Percentiles rank a stretch among this genome's conserved stretches.
Evolutionary conservation across 805 yeast species (phyloP).

Genomic region (Schwanniomyces vanrijiae): DNA sequence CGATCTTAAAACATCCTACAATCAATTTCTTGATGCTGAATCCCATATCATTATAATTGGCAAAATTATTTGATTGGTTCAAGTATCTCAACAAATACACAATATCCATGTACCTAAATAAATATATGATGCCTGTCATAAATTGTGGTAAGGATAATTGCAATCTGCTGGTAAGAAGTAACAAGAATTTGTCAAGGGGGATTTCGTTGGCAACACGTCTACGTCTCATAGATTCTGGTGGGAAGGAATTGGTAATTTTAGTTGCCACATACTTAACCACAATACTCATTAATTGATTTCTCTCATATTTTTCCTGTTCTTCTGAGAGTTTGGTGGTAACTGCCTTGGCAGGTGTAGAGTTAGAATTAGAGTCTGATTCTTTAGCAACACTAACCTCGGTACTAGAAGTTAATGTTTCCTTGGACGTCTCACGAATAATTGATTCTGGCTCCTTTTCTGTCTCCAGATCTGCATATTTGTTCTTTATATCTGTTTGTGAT

Average conservation of each 20-base stretch:
- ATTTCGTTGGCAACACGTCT: slow-evolving; percentile 19
- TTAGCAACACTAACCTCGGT: background rate
- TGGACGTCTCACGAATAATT: background rate
- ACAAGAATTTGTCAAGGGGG: slow-evolving; percentile 40
- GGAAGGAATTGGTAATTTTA: slow-evolving; percentile 44
- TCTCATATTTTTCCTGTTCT: slow-evolving; percentile 28
- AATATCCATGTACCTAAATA: slow-evolving; percentile 48
- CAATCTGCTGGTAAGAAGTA: slow-evolving; percentile 38
- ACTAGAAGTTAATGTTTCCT: background rate
- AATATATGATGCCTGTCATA: slow-evolving; percentile 41
- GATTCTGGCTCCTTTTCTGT: slow-evolving; percentile 13
- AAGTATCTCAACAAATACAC: slow-evolving; percentile 44
- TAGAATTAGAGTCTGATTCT: background rate
- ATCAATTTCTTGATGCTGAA: slow-evolving; percentile 40
- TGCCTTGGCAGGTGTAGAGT: background rate
- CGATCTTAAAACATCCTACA: slow-evolving; percentile 41
- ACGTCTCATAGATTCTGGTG: slow-evolving; percentile 33
- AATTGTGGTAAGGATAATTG: slow-evolving; percentile 34
- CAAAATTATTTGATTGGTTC: slow-evolving; percentile 45
- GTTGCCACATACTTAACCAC: slow-evolving; percentile 43
- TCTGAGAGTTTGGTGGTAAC: slow-evolving; percentile 8
- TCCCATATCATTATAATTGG: slow-evolving; percentile 44
- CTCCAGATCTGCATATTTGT: slow-evolving; percentile 14
- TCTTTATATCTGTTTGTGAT: background rate
- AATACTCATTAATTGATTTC: slow-evolving; percentile 40